phyloP scores from a whole-genome alignment of 2,329 filamentous ascomycete species.

The Coniochaeta sp. region DNA sequence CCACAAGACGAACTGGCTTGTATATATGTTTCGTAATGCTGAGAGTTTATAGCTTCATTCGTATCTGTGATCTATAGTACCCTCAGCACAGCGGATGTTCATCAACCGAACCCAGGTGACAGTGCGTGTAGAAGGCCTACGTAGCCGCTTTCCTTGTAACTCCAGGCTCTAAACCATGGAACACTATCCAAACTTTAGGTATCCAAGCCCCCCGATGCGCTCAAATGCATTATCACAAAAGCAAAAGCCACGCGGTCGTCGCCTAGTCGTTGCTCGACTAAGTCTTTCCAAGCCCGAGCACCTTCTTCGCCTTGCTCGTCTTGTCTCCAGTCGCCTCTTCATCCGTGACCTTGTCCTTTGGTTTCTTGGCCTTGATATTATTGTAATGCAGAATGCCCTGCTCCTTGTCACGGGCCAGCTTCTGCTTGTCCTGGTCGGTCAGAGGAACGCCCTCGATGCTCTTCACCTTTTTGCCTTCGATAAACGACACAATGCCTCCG shows the following conservation, averaged over 20 bases:
- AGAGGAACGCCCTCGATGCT: conserved; percentile 62
- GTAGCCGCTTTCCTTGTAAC: not conserved
- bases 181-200: not conserved
- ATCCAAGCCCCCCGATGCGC: not conserved
- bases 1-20: not conserved
- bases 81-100: not conserved
- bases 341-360: conserved; percentile 27
- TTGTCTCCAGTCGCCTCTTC: conserved; percentile 15
- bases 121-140: not conserved
- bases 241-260: not conserved
- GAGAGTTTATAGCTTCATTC: not conserved
- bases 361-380: conserved; percentile 44
- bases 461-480: conserved; percentile 67
- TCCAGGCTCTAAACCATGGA: not conserved
- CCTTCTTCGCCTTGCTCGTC: not conserved
- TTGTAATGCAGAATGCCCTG: conserved; percentile 51
- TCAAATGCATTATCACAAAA: not conserved
- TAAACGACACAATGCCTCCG: conserved; percentile 62
- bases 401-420: conserved; percentile 43
- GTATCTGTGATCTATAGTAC: not conserved
- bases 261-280: not conserved
- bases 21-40: not conserved
- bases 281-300: not conserved
- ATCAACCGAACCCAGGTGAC: not conserved
- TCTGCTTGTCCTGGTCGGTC: conserved; percentile 44